Evolutionary conservation across 371 early-diverging fungal genomes (phyloP), one percentile per base, ranked within the genome.

Genomic region (Vairimorpha ceranae): DNA sequence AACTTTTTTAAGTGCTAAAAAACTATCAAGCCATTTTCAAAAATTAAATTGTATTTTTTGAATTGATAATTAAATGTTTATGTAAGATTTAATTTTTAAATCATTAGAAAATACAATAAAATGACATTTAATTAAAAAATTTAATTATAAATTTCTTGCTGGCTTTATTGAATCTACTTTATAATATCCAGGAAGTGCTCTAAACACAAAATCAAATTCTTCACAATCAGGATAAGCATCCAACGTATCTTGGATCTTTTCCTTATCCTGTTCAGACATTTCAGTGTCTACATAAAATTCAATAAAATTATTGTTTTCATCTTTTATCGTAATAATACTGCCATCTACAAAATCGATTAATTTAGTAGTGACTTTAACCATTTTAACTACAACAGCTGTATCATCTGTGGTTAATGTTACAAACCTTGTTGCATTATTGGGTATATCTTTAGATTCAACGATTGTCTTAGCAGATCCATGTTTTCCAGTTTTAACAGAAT

Each of bases 401-500:
- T 54, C 56, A 27, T 17, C 27, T 4, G 56, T 27, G 6, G 27
- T 27, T 4, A 54, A 27, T 12, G 27, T 54, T 17, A 54, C 7
- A 29, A 4, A 25, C 25, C 56, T 54, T 8, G 29, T 15, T 12
- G 6, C 27, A 27, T 54, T 65, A 27, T 43, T 74, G 7, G 8
- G 32, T n/a, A 74, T 25, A 54, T 73, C 67, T 35, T 67, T 64
- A 1, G 68, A 23, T 17, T 6, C 14, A 19, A 77, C 41, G 0
- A 56, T 59, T 27, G 67, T 70, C 67, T 84, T 84, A 14, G 82
- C 82, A 36, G 83, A 23, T 52, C 84, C 84, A 67, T 84, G 84
- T 71, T 84, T 84, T 29, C 84, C 84, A 45, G 81, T 67, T 68
- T 84, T 84, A 2, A 67, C 72, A 32, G 72, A 70, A 32, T 73